Evolutionary conservation across 805 yeast species (phyloP).

Genomic region (Ogataea pilisensis): DNA sequence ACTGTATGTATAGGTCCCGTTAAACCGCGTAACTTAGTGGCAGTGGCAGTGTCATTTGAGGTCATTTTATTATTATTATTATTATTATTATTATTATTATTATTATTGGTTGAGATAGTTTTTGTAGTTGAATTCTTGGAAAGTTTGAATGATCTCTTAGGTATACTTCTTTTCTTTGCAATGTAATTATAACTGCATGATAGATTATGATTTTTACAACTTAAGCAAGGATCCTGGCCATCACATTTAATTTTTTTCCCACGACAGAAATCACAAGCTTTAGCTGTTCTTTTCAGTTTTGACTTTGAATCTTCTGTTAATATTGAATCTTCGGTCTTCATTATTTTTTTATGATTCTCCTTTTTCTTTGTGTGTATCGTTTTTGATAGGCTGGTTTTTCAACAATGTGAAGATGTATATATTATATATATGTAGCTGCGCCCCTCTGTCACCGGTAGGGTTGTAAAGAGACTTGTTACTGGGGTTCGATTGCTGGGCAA

Average conservation of each 20-base stretch:
- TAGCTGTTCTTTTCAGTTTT: conserved; percentile 29
- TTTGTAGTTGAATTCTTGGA: conserved; percentile 1
- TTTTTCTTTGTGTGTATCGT: no score
- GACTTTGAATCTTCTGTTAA: not conserved
- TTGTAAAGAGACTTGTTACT: no score
- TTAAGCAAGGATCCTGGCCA: conserved; percentile 39
- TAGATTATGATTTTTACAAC: conserved; percentile 33
- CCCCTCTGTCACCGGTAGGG: no score
- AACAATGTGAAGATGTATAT: no score
- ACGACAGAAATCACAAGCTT: conserved; percentile 50
- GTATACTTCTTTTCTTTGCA: conserved; percentile 24
- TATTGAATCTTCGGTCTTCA: not conserved
- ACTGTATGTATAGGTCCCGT: no score
- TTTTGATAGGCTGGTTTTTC: no score
- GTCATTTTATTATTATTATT: not conserved
- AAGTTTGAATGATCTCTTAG: conserved; percentile 4
- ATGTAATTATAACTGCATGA: conserved; percentile 35
- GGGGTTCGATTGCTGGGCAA: no score
- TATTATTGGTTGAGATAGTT: not conserved
- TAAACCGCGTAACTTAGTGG: not conserved
- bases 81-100: not conserved
- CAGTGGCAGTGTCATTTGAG: not conserved
- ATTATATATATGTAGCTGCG: no score
- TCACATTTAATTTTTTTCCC: conserved; percentile 49
- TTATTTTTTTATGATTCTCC: no score